phyloP scores from a whole-genome alignment of 2,329 filamentous ascomycete species.

The Fusarium vanettenii region DNA sequence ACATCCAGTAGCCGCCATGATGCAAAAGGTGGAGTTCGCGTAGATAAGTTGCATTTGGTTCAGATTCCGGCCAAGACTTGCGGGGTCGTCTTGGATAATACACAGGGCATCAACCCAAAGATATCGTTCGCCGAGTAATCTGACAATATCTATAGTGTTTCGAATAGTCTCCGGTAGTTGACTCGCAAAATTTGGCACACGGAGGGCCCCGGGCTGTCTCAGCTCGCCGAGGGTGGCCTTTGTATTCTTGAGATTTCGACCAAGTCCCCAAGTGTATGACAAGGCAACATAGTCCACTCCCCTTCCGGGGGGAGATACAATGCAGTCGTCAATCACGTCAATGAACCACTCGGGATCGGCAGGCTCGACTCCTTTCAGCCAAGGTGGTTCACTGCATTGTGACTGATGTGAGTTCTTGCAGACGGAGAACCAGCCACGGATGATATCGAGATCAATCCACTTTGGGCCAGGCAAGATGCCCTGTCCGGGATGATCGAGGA shows the following conservation, averaged over 20 bases:
- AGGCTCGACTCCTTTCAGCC: conserved; percentile 16
- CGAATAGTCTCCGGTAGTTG: conserved; percentile 19
- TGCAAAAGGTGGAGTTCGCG: conserved; percentile 12
- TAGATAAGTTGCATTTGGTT: conserved; percentile 28
- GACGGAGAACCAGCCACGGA: conserved; percentile 1
- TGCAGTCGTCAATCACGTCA: conserved; percentile 12
- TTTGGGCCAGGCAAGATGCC: conserved; percentile 7
- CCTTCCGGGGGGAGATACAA: conserved; percentile 1
- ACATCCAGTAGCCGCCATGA: conserved; percentile 16
- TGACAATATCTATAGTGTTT: conserved; percentile 15
- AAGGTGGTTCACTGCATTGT: conserved; percentile 14
- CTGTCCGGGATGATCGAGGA: not conserved
- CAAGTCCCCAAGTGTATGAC: conserved; percentile 24
- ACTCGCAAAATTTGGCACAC: not conserved
- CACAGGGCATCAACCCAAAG: conserved; percentile 23
- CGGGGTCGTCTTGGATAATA: conserved; percentile 16
- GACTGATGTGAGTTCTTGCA: conserved; percentile 3
- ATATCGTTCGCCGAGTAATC: conserved; percentile 7
- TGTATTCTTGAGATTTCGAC: conserved; percentile 14
- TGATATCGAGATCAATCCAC: conserved; percentile 12
- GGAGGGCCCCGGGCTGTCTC: not conserved
- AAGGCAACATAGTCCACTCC: conserved; percentile 12
- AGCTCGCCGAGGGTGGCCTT: not conserved
- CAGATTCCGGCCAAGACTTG: conserved; percentile 9
- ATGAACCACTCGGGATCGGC: conserved; percentile 13